phyloP scores from a whole-genome alignment of 1,139 yeast genomes.

The Geotrichum histeridarum region DNA sequence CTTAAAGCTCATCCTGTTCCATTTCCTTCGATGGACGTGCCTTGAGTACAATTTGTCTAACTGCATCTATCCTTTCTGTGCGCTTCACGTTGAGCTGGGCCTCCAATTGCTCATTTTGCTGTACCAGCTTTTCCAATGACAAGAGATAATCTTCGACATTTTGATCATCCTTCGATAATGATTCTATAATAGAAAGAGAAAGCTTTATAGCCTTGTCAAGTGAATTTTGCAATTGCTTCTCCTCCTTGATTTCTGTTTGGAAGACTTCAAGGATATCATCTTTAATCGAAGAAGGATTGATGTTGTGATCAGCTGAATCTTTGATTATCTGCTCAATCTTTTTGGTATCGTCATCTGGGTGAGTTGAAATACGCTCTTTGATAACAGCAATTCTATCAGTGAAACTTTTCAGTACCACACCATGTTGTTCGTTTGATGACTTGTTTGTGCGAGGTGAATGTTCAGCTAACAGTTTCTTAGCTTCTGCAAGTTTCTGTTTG shows the following conservation, averaged over 20 bases:
- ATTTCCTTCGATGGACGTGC: background rate
- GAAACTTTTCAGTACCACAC: background rate
- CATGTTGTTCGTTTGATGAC: background rate
- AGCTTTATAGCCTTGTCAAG: conserved; percentile 2
- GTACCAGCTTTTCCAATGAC: conserved; percentile 3
- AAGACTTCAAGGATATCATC: background rate
- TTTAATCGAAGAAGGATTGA: background rate
- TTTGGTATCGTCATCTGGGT: conserved; percentile 20
- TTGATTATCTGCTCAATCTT: conserved; percentile 13
- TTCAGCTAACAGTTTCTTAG: conserved; percentile 21
- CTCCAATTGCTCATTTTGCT: conserved; percentile 7
- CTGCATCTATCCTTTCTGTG: background rate
- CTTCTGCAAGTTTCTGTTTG: conserved; percentile 35
- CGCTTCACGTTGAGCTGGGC: background rate
- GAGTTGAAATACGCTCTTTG: conserved; percentile 23
- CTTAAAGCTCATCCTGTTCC: conserved; percentile 8
- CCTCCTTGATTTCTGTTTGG: conserved; percentile 2
- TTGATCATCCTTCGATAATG: background rate
- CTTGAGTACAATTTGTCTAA: background rate
- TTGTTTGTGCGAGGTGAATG: background rate
- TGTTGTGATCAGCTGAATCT: background rate
- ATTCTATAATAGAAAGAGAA: background rate
- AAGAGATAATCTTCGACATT: conserved; percentile 1
- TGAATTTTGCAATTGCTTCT: conserved; percentile 14
- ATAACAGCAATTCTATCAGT: conserved; percentile 15